These are phyloP conservation scores for Lachnellula hyalina DNA, from an alignment of 2,329 filamentous ascomycete species.

Conservation along the genomic window DNA sequence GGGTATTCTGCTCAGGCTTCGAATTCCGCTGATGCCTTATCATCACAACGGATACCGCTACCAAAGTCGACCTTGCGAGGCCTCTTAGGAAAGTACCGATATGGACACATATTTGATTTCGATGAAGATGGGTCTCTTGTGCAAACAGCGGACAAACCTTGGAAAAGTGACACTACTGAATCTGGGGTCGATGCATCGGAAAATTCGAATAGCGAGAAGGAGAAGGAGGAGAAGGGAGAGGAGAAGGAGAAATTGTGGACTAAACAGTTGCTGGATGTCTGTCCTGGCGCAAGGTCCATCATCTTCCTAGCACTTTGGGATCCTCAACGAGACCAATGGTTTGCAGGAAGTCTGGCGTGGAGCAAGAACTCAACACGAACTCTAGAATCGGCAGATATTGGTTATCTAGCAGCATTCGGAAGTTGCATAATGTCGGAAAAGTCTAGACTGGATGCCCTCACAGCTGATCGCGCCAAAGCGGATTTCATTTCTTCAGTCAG, in stretches of 20 bases:
- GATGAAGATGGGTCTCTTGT: slow-evolving; percentile 11
- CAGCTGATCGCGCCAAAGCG: slow-evolving; percentile 39
- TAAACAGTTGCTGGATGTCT: slow-evolving; percentile 25
- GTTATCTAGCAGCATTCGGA: slow-evolving; percentile 44
- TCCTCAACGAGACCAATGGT: slow-evolving; percentile 39
- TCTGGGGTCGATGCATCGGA: background rate
- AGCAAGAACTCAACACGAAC: slow-evolving; percentile 37
- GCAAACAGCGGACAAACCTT: background rate
- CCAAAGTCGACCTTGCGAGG: slow-evolving; percentile 11
- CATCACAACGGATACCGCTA: background rate
- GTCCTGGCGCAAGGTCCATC: slow-evolving; percentile 39
- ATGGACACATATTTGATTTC: slow-evolving; percentile 21
- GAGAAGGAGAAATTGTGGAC: slow-evolving; percentile 7
- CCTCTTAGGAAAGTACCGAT: slow-evolving; percentile 15
- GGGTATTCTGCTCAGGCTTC: background rate
- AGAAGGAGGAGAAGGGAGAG: slow-evolving; percentile 4
- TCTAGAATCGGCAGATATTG: slow-evolving; percentile 41
- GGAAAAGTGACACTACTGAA: background rate
- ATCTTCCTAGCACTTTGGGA: slow-evolving; percentile 45
- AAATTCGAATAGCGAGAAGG: background rate
- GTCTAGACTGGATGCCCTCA: slow-evolving; percentile 40
- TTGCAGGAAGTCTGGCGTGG: slow-evolving; percentile 44
- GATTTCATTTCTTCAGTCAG: slow-evolving; percentile 55
- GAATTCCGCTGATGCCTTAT: background rate
- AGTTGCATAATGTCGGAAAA: slow-evolving; percentile 54